A percentile compares a stretch with the other conserved stretches of the same genome.
phyloP scores from a whole-genome alignment of 2,329 filamentous ascomycete species.

The Cryphonectria nitschkei region DNA sequence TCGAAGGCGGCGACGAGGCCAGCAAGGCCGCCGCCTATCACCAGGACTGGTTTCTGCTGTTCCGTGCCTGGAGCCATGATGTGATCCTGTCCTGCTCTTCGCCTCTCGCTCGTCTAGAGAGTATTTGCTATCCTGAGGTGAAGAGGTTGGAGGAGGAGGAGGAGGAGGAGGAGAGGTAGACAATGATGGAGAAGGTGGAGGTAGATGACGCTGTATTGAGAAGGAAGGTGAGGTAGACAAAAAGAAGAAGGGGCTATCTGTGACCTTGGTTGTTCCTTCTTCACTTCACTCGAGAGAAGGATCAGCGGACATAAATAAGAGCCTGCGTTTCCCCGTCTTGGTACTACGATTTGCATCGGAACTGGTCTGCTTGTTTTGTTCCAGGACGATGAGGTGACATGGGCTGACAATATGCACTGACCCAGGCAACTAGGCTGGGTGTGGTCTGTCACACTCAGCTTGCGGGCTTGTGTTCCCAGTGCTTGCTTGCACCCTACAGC shows the following conservation, averaged over 20 bases:
- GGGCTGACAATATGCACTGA: background rate
- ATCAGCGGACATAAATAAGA: background rate
- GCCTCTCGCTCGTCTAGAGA: background rate
- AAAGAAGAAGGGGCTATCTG: background rate
- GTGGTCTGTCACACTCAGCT: background rate
- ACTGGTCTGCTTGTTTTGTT: background rate
- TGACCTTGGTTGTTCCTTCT: background rate
- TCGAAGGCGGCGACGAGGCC: conserved; percentile 65
- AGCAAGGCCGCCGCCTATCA: conserved; percentile 60
- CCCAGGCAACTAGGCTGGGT: background rate
- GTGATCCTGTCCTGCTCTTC: conserved; percentile 8
- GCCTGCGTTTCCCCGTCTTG: background rate
- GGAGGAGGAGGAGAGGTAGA: background rate
- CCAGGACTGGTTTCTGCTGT: conserved; percentile 49
- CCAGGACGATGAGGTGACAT: conserved; percentile 1
- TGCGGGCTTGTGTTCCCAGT: background rate
- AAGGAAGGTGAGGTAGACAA: background rate
- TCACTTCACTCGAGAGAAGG: background rate
- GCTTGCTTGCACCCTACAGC: background rate
- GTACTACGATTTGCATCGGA: background rate
- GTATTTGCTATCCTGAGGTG: background rate
- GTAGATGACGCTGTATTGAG: background rate
- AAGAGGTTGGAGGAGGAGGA: background rate
- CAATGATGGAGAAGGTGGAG: background rate
- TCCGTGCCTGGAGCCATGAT: conserved; percentile 9